Evolutionary conservation across 169 alveolate species (phyloP).

Genomic region (Plasmodium malariae): DNA sequence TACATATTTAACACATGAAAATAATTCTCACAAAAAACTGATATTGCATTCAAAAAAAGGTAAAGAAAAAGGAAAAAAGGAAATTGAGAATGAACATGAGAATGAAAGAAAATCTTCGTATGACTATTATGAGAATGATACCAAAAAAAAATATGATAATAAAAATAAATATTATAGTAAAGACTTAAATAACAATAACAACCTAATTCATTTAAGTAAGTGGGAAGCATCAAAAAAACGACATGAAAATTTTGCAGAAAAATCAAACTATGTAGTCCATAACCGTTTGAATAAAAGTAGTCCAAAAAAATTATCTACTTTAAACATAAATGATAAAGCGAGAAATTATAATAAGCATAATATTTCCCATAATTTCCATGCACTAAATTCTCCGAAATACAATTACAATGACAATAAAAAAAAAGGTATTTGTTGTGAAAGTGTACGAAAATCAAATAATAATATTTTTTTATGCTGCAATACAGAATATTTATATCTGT

Average conservation of each 20-base stretch:
- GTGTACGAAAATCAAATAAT: constrained; percentile 49
- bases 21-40: constrained; percentile 60
- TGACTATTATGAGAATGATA: constrained; percentile 6
- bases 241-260: constrained; percentile 10
- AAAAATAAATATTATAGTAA: constrained; percentile 75
- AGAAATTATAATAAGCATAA: constrained; percentile 53
- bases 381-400: constrained; percentile 75
- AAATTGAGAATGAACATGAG: constrained; percentile 25
- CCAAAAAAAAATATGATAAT: constrained; percentile 42
- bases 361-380: constrained; percentile 58
- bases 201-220: constrained; percentile 18
- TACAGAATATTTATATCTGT: constrained; percentile 66
- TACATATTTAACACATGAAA: constrained; percentile 73
- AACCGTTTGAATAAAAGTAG: constrained; percentile 43
- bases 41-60: constrained; percentile 28
- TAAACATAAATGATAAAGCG: constrained; percentile 14
- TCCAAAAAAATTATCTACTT: constrained; percentile 34
- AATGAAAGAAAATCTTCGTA: neutral
- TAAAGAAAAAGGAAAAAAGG: constrained; percentile 59
- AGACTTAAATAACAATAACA: constrained; percentile 26
- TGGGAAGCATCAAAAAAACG: constrained; percentile 44
- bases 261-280: constrained; percentile 8
- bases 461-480: constrained; percentile 74
- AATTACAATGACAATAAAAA: constrained; percentile 73
- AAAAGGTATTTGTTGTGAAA: constrained; percentile 77